A percentile compares a stretch with the other conserved stretches of the same genome.
These are phyloP conservation scores for Pseudozyma sp. DNA, from an alignment of 1,284 basidiomycete species.

Conservation along the genomic window DNA sequence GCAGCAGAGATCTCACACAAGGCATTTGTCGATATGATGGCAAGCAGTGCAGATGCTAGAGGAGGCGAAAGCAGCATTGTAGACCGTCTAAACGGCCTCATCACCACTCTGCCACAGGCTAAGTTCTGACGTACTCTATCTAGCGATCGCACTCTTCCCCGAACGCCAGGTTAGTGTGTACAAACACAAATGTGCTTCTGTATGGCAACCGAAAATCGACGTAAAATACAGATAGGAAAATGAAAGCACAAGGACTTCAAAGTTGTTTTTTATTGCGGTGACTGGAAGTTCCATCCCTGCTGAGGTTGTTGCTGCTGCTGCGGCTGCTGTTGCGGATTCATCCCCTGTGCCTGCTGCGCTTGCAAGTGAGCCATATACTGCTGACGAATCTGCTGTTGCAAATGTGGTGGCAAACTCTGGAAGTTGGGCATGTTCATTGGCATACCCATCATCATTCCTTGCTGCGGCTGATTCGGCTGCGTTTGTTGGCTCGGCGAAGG, in stretches of 20 bases:
- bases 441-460: constrained; percentile 26
- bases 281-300: constrained; percentile 36
- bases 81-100: constrained; percentile 64
- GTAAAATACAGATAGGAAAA: constrained; percentile 2
- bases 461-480: constrained; percentile 30
- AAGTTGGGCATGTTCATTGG: constrained; percentile 31
- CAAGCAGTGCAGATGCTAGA: constrained; percentile 26
- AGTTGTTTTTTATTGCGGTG: constrained; percentile 17
- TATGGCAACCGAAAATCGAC: neutral
- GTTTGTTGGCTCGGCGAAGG: constrained; percentile 16
- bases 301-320: constrained; percentile 19
- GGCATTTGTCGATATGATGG: constrained; percentile 47
- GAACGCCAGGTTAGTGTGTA: neutral
- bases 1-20: constrained; percentile 51
- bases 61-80: constrained; percentile 57
- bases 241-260: neutral
- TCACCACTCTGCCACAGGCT: constrained; percentile 39
- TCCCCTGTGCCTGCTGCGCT: constrained; percentile 29
- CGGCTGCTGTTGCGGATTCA: constrained; percentile 19
- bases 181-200: neutral
- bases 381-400: constrained; percentile 51
- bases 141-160: neutral
- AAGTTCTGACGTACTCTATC: constrained; percentile 11
- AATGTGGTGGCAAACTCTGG: constrained; percentile 43
- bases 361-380: constrained; percentile 51